Evolutionary conservation across 2,329 filamentous ascomycete genomes (phyloP).

Genomic region (Colletotrichum somersetense): DNA sequence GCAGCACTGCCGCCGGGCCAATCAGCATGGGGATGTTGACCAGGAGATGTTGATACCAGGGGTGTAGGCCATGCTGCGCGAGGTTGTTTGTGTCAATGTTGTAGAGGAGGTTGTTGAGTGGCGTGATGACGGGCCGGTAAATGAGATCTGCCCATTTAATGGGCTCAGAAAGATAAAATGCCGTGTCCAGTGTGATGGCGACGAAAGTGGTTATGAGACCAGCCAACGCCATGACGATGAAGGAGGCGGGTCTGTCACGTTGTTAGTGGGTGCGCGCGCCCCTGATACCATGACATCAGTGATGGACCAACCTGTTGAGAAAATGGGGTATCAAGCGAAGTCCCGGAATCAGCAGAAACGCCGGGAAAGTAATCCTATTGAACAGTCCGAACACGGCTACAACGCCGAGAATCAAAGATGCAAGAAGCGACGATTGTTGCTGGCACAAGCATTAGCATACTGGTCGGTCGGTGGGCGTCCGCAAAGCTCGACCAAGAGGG

Average conservation of each 20-base stretch:
- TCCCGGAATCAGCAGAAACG: conserved; percentile 87
- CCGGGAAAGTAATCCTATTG: conserved; percentile 97
- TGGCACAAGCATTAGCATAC: conserved; percentile 50
- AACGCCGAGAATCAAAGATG: conserved; percentile 83
- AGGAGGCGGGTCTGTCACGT: conserved; percentile 65
- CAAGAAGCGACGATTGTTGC: conserved; percentile 81
- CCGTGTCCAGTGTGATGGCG: conserved; percentile 86
- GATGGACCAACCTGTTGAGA: conserved; percentile 74
- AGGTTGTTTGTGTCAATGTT: conserved; percentile 79
- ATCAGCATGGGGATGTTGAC: conserved; percentile 79
- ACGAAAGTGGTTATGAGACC: conserved; percentile 76
- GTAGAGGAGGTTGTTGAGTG: conserved; percentile 82
- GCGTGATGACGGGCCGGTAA: conserved; percentile 76
- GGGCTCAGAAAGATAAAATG: conserved; percentile 78
- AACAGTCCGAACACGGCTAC: conserved; percentile 89
- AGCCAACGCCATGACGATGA: conserved; percentile 74
- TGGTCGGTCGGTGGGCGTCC: not conserved
- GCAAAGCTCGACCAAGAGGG: not conserved
- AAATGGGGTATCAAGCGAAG: conserved; percentile 89
- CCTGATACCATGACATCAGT: not conserved
- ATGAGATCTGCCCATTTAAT: conserved; percentile 75
- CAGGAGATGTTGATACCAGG: conserved; percentile 81
- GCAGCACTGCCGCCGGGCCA: conserved; percentile 74
- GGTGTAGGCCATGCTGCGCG: conserved; percentile 81
- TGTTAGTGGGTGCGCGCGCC: conserved; percentile 20